phyloP scores from a whole-genome alignment of 2,329 filamentous ascomycete species.

The Keithomyces neogunnii region DNA sequence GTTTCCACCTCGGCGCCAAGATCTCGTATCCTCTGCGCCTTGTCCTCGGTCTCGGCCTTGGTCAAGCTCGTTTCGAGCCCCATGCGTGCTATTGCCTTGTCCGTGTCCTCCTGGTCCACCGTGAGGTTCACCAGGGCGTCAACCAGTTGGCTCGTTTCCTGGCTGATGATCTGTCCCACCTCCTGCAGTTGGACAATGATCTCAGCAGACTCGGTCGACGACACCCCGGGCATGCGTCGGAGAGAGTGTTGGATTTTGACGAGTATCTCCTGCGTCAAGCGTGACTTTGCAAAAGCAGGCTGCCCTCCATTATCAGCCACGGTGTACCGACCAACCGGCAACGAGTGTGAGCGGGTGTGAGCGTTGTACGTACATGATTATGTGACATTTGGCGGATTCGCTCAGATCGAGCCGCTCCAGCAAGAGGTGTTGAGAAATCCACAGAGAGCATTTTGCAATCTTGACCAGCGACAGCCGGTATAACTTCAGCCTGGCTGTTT shows the following conservation, averaged over 20 bases:
- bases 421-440: slow-evolving; percentile 30
- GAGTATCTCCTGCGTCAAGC: slow-evolving; percentile 25
- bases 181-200: slow-evolving; percentile 26
- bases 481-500: neutral
- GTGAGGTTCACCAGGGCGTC: slow-evolving; percentile 27
- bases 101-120: slow-evolving; percentile 29
- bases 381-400: slow-evolving; percentile 29
- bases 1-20: slow-evolving; percentile 21
- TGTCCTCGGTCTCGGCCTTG: slow-evolving; percentile 25
- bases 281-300: slow-evolving; percentile 26
- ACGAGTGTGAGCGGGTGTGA: neutral
- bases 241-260: slow-evolving; percentile 29
- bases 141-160: slow-evolving; percentile 30
- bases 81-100: slow-evolving; percentile 29
- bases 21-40: slow-evolving; percentile 21
- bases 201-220: slow-evolving; percentile 24
- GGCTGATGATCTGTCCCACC: slow-evolving; percentile 27
- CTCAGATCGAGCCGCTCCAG: slow-evolving; percentile 25
- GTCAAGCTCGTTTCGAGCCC: slow-evolving; percentile 28
- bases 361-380: slow-evolving; percentile 24
- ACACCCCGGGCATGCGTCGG: slow-evolving; percentile 31
- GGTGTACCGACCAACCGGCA: neutral
- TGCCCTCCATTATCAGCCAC: slow-evolving; percentile 6
- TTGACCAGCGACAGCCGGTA: neutral
- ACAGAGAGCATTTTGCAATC: slow-evolving; percentile 24